A percentile compares a stretch with the other conserved stretches of the same genome.
Evolutionary conservation across 2,329 filamentous ascomycete genomes (phyloP).

Genomic region (Cladophialophora chaetospira): DNA sequence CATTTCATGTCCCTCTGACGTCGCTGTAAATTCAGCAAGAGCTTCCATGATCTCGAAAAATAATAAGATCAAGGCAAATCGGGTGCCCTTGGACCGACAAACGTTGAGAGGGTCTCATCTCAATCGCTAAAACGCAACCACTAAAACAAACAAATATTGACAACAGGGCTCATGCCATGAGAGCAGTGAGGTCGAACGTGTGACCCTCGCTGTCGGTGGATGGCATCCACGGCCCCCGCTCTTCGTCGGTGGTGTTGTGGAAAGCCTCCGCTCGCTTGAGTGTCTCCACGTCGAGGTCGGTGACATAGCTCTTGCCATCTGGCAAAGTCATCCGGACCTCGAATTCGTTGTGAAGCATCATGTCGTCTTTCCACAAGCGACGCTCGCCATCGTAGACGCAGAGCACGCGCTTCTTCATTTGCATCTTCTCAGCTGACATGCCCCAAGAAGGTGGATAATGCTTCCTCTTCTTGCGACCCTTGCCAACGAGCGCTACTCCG

Average conservation of each 20-base stretch:
- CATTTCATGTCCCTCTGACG: constrained; percentile 15
- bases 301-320: constrained; percentile 78
- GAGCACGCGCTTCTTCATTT: constrained; percentile 95
- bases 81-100: not conserved
- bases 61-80: not conserved
- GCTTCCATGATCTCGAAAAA: not conserved
- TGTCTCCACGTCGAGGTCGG: constrained; percentile 89
- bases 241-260: constrained; percentile 75
- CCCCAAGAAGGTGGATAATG: constrained; percentile 96
- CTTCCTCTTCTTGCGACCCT: constrained; percentile 84
- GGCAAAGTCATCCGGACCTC: constrained; percentile 84
- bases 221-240: constrained; percentile 78
- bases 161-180: constrained; percentile 26
- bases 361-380: constrained; percentile 93
- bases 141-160: constrained; percentile 19
- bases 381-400: constrained; percentile 88
- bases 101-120: constrained; percentile 2
- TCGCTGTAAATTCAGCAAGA: constrained; percentile 6
- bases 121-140: constrained; percentile 28
- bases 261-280: constrained; percentile 85
- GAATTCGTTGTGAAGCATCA: constrained; percentile 95
- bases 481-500: constrained; percentile 61
- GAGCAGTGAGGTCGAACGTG: constrained; percentile 38
- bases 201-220: constrained; percentile 19
- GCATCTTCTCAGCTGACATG: constrained; percentile 89